These are phyloP conservation scores for Hydnomerulius pinastri DNA, from an alignment of 768 basidiomycete species.

Conservation along the genomic window DNA sequence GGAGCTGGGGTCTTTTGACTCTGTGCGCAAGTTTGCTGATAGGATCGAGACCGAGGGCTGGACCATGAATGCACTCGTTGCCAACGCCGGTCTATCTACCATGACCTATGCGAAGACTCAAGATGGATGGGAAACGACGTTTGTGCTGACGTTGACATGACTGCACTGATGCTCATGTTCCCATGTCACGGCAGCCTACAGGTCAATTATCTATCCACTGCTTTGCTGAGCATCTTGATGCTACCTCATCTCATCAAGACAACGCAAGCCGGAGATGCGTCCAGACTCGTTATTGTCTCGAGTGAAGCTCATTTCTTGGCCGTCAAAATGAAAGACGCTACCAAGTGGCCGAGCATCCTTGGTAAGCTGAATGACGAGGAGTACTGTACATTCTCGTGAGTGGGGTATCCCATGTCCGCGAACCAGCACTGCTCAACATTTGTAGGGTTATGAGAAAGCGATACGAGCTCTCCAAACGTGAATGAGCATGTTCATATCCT, in stretches of 20 bases:
- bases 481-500: constrained; percentile 1
- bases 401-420: not conserved
- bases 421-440: not conserved
- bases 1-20: constrained; percentile 35
- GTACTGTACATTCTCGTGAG: constrained; percentile 30
- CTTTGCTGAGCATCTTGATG: constrained; percentile 35
- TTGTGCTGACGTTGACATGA: constrained; percentile 6
- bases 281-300: constrained; percentile 33
- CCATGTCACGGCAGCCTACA: constrained; percentile 28
- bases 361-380: constrained; percentile 25
- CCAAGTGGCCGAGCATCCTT: constrained; percentile 28
- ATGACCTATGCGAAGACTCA: constrained; percentile 24
- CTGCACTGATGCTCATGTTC: not conserved
- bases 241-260: constrained; percentile 36
- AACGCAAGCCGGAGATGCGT: constrained; percentile 19
- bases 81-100: constrained; percentile 29
- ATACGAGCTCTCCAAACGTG: constrained; percentile 30
- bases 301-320: constrained; percentile 28
- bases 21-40: constrained; percentile 34
- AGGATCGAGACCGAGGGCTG: constrained; percentile 26
- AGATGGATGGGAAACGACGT: constrained; percentile 42
- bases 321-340: constrained; percentile 7
- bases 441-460: constrained; percentile 26
- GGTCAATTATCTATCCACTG: constrained; percentile 38
- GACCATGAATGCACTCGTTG: constrained; percentile 32